Conservation (phyloP, 495 filamentous ascomycete genomes). For the Penicillium bovifimosum region DNA sequence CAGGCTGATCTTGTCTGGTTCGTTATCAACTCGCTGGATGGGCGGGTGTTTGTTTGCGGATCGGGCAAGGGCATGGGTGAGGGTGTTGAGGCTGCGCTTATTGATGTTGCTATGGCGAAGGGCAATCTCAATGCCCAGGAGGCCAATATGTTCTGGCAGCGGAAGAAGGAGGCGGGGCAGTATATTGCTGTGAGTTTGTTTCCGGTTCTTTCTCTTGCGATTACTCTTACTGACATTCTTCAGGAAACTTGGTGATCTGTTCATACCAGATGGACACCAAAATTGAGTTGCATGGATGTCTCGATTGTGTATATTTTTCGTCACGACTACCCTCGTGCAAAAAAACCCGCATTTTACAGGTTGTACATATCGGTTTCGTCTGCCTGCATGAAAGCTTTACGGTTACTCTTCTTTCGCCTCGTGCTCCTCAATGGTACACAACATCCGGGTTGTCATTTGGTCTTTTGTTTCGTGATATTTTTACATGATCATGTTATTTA, state of each 20-base stretch:
- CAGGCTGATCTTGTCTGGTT: slow-evolving; percentile 97
- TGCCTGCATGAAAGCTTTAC: background rate
- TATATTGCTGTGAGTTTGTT: slow-evolving; percentile 71
- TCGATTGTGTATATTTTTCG: no score
- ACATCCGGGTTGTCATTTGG: background rate
- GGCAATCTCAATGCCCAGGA: slow-evolving; percentile 68
- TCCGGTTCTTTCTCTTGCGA: background rate
- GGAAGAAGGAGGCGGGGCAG: slow-evolving; percentile 79
- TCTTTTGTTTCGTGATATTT: background rate
- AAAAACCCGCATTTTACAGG: background rate
- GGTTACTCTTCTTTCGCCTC: background rate
- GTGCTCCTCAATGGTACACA: background rate
- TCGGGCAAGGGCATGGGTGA: slow-evolving; percentile 95
- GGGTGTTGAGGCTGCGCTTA: slow-evolving; percentile 77
- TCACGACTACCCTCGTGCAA: background rate
- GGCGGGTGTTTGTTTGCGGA: slow-evolving; percentile 91
- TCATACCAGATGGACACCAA: background rate
- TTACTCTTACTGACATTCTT: slow-evolving; percentile 7
- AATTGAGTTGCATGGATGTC: no score
- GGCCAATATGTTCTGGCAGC: slow-evolving; percentile 69
- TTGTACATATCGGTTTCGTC: background rate
- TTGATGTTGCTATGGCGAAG: slow-evolving; percentile 76
- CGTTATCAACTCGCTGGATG: slow-evolving; percentile 88
- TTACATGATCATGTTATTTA: slow-evolving; percentile 13
- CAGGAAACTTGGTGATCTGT: slow-evolving; percentile 36